Base-by-base conservation (phyloP, 192 early-diverging fungal species). In the Neocallimastix lanati region DNA sequence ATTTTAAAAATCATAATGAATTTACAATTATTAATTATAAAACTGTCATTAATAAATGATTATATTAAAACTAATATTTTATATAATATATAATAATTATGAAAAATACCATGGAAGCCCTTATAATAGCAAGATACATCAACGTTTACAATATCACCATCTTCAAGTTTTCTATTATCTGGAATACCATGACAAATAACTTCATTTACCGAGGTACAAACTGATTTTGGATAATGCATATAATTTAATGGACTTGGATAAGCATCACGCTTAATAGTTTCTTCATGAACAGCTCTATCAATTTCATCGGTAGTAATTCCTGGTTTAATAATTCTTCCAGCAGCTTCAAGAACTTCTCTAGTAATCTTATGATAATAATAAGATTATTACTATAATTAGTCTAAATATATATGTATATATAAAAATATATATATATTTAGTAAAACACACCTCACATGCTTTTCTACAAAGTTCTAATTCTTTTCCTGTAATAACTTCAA, bases 101-200 rank as follows among this genome's bases (percentile, higher is more conserved):
- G n/a, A n/a, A n/a, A 77, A 78, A 27, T 36, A 76, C 90, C 84
- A 81, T 99, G 96, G 89, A 94, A 96, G 11, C 96, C 98, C 83
- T 96, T 92, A 79, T 94, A 86, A 86, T 92, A 97, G 76, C 93
- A 84, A 33, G 90, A 89, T 28, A 99, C 90, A 85, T 99, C 98
- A 76, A 99, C 84, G 84, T 99, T 99, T 81, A 96, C 79, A 80
- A 99, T 95, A 84, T 99, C 98, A 37, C 98, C 98, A 81, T 99
- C 96, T 83, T 92, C 86, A 16, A 99, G 86, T 58, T 90, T 89
- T 81, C 96, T 96, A 80, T 91, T 89, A 87, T 99, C 98, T 21
- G 98, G 98, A 78, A 99, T 96, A 77, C 96, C 96, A 82, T 99
- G 98, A 84, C 98, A 99, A 80, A 99, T 95, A 28, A 97, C 96